Conservation (phyloP, 257 asterid genomes). For the Parsonsia alboflavescens region DNA sequence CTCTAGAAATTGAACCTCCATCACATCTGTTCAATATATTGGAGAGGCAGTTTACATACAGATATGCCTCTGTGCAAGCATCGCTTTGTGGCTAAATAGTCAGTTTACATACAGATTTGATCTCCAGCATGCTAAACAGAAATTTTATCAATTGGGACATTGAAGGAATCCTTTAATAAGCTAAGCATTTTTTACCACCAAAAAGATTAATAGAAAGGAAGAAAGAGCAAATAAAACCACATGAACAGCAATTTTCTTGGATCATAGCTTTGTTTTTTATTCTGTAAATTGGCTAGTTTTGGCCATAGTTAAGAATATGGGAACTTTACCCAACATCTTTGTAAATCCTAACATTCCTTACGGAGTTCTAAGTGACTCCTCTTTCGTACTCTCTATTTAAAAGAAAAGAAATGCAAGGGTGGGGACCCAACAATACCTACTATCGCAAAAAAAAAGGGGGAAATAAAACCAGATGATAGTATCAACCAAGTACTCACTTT, state of each 20-base stretch:
- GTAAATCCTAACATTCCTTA: too few relatives aligned
- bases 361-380: too few relatives aligned
- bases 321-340: too few relatives aligned
- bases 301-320: too few relatives aligned
- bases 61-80: neutral
- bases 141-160: neutral
- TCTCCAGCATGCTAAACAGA: neutral
- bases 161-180: neutral
- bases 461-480: too few relatives aligned
- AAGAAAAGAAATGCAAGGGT: too few relatives aligned
- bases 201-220: conserved; percentile 2
- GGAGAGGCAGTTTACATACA: neutral
- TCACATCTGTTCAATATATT: neutral
- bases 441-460: too few relatives aligned
- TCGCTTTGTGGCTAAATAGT: neutral
- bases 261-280: too few relatives aligned
- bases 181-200: neutral
- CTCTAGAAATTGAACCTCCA: neutral
- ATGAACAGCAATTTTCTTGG: neutral
- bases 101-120: neutral
- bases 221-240: neutral
- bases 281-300: too few relatives aligned
- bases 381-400: too few relatives aligned
- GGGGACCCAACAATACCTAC: too few relatives aligned
- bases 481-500: too few relatives aligned